Evolutionary conservation across 2,329 filamentous ascomycete genomes (phyloP).

Genomic region (Fusarium haematococcum): DNA sequence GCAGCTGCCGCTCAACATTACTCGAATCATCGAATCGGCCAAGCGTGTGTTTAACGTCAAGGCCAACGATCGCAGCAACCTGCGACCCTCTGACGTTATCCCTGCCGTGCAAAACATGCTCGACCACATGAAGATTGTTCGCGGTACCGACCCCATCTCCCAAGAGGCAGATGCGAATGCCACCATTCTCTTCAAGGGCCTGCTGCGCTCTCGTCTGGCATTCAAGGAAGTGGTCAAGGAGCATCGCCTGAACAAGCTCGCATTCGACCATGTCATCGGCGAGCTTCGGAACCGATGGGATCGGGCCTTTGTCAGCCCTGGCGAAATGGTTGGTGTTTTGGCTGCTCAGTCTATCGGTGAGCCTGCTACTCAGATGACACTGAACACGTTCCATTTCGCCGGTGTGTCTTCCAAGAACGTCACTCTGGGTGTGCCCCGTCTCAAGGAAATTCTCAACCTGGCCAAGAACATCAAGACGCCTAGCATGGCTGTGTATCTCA

Average conservation of each 20-base stretch:
- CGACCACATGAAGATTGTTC: slow-evolving; percentile 84
- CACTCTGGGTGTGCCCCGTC: slow-evolving; percentile 96
- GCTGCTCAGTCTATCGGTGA: slow-evolving; percentile 99
- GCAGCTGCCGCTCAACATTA: slow-evolving; percentile 92
- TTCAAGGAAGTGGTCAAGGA: slow-evolving; percentile 93
- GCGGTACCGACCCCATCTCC: slow-evolving; percentile 85
- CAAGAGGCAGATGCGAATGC: slow-evolving; percentile 88
- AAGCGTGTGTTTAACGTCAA: slow-evolving; percentile 93
- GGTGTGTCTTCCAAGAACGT: slow-evolving; percentile 99
- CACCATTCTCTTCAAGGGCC: slow-evolving; percentile 91
- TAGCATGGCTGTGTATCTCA: slow-evolving; percentile 92
- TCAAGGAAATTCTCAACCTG: slow-evolving; percentile 99
- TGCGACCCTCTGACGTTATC: slow-evolving; percentile 89
- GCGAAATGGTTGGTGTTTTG: slow-evolving; percentile 98
- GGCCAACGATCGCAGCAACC: slow-evolving; percentile 84
- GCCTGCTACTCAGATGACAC: slow-evolving; percentile 98
- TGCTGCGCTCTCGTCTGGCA: slow-evolving; percentile 87
- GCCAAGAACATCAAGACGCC: slow-evolving; percentile 99
- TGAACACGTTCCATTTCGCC: slow-evolving; percentile 99
- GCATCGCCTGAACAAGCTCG: slow-evolving; percentile 88
- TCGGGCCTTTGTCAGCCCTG: slow-evolving; percentile 86
- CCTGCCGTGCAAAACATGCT: slow-evolving; percentile 81
- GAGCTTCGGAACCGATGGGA: slow-evolving; percentile 91
- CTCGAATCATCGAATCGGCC: slow-evolving; percentile 90
- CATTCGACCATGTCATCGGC: slow-evolving; percentile 91